Evolutionary conservation across 345 rosid species (phyloP).

Genomic region (Pistacia integerrima): DNA sequence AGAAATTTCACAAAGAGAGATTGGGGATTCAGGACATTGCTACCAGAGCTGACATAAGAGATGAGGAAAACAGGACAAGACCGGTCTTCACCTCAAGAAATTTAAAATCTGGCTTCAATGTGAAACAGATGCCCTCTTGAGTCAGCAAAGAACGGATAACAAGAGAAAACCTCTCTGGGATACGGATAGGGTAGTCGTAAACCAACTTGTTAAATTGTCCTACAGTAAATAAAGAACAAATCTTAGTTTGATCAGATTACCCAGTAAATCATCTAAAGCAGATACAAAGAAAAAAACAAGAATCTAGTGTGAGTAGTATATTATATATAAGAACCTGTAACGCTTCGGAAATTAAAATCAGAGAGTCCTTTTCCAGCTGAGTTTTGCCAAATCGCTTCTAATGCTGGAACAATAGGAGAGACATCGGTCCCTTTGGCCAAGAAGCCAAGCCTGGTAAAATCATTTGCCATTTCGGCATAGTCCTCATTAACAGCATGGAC

Average conservation of each 20-base stretch:
- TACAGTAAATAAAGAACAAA: constrained; percentile 33
- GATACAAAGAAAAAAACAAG: not conserved
- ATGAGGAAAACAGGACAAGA: not conserved
- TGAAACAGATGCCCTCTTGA: constrained; percentile 96
- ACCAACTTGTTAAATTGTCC: constrained; percentile 91
- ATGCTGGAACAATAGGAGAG: constrained; percentile 92
- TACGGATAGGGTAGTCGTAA: constrained; percentile 92
- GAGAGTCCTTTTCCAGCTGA: constrained; percentile 89
- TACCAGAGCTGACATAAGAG: not conserved
- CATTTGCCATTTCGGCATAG: constrained; percentile 98
- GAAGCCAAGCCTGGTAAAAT: constrained; percentile 99
- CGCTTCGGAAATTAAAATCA: constrained; percentile 92
- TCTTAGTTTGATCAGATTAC: constrained; percentile 9
- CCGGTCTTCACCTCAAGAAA: constrained; percentile 80
- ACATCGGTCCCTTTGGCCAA: constrained; percentile 94
- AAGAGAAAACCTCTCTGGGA: constrained; percentile 95
- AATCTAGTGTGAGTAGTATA: constrained; percentile 7
- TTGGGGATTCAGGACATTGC: not conserved
- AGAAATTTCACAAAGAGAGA: not conserved
- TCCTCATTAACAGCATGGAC: constrained; percentile 99
- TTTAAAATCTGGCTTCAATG: constrained; percentile 93
- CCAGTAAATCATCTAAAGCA: constrained; percentile 1
- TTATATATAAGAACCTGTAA: constrained; percentile 62
- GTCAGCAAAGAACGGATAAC: constrained; percentile 93
- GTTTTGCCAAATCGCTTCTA: constrained; percentile 99